Evolutionary conservation across 441 rosid species (phyloP).

Genomic region (Gossypium aridum): DNA sequence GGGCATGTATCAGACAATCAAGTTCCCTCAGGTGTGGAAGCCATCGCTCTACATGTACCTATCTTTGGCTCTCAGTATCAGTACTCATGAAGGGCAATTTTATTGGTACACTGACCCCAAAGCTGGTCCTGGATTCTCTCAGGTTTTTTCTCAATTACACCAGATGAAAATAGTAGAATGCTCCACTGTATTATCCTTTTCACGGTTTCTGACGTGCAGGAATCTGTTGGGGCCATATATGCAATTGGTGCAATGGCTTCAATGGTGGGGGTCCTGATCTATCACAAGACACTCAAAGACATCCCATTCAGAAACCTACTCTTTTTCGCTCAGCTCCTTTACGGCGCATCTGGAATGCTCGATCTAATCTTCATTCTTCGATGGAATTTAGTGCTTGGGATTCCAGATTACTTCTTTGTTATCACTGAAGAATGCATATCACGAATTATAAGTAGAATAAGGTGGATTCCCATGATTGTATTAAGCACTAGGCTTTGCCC

Average conservation of each 20-base stretch:
- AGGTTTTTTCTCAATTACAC: conserved; percentile 25
- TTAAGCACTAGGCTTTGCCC: conserved; percentile 71
- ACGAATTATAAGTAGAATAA: conserved; percentile 43
- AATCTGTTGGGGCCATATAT: conserved; percentile 59
- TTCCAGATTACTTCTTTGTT: conserved; percentile 71
- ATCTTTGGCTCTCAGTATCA: conserved; percentile 66
- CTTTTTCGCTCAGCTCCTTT: conserved; percentile 56
- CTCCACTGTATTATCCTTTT: neutral
- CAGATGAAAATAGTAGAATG: neutral
- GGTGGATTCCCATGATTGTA: conserved; percentile 80
- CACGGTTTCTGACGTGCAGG: conserved; percentile 26
- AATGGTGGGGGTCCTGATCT: conserved; percentile 60
- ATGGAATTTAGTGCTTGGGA: conserved; percentile 56
- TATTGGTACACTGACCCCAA: conserved; percentile 81
- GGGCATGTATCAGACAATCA: conserved; percentile 54
- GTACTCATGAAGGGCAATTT: conserved; percentile 79
- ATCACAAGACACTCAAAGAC: conserved; percentile 58
- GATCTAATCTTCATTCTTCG: conserved; percentile 58
- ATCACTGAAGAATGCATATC: conserved; percentile 63
- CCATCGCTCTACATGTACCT: conserved; percentile 76
- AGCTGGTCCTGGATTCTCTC: conserved; percentile 77
- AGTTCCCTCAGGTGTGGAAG: conserved; percentile 72
- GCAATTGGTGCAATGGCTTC: conserved; percentile 78
- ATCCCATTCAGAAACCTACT: conserved; percentile 51
- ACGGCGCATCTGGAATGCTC: conserved; percentile 57